These are phyloP conservation scores for Phoma sp. DNA, from an alignment of 2,329 filamentous ascomycete genomes.

Conservation along the genomic window DNA sequence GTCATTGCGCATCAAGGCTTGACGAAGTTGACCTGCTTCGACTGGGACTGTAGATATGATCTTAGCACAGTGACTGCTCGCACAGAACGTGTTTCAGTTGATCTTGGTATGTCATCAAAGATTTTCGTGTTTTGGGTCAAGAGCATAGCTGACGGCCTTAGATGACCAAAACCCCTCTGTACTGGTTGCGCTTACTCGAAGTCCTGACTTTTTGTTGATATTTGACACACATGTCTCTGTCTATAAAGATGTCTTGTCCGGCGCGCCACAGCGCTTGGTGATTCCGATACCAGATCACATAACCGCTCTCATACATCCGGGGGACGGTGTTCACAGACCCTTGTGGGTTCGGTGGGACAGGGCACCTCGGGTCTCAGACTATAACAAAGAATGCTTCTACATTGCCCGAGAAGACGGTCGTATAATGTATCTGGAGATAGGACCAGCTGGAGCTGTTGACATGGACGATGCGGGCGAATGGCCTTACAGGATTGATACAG, in stretches of 20 bases:
- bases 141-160: conserved; percentile 23
- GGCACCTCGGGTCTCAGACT: conserved; percentile 66
- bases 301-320: conserved; percentile 52
- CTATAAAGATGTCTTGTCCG: conserved; percentile 51
- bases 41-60: conserved; percentile 58
- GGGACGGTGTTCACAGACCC: conserved; percentile 51
- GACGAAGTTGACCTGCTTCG: conserved; percentile 58
- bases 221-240: conserved; percentile 45
- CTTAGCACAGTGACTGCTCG: conserved; percentile 34
- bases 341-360: conserved; percentile 87
- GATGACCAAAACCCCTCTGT: conserved; percentile 47
- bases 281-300: conserved; percentile 39
- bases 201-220: conserved; percentile 51
- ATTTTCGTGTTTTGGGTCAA: neutral
- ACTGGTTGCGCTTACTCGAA: conserved; percentile 49
- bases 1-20: conserved; percentile 54
- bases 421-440: conserved; percentile 73
- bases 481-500: conserved; percentile 76
- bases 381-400: conserved; percentile 78
- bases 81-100: conserved; percentile 34
- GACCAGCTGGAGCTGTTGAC: conserved; percentile 49
- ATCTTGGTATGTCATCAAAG: conserved; percentile 31
- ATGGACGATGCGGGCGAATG: conserved; percentile 60
- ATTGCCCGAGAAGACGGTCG: conserved; percentile 86
- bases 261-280: conserved; percentile 33